Evolutionary conservation across 768 basidiomycete species (phyloP).

Genomic region (Cantharellus cinnabarinus): DNA sequence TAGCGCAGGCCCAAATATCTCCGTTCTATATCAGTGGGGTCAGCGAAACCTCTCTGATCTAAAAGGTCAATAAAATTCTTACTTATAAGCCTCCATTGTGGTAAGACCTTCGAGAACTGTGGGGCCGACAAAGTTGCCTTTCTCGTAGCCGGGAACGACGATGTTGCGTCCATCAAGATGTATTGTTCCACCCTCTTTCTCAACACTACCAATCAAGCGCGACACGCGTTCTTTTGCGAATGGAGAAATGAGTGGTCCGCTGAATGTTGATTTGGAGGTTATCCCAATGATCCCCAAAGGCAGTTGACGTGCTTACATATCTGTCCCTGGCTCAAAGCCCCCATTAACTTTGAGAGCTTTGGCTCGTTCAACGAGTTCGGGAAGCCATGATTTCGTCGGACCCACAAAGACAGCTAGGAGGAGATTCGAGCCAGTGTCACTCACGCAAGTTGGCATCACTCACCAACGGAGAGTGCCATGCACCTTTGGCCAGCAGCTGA

Average conservation of each 20-base stretch:
- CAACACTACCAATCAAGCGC: slow-evolving; percentile 33
- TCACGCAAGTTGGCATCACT: slow-evolving; percentile 12
- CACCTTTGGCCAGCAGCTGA: slow-evolving; percentile 85
- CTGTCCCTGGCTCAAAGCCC: slow-evolving; percentile 73
- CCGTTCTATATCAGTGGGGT: slow-evolving; percentile 33
- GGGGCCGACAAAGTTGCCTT: slow-evolving; percentile 90
- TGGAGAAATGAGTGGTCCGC: slow-evolving; percentile 38
- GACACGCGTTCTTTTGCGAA: slow-evolving; percentile 61
- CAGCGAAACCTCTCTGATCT: not conserved
- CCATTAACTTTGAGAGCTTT: slow-evolving; percentile 63
- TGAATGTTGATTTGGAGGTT: slow-evolving; percentile 6
- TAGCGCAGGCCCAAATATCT: slow-evolving; percentile 89
- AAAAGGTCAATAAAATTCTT: slow-evolving; percentile 12
- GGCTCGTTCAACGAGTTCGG: slow-evolving; percentile 68
- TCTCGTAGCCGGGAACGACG: slow-evolving; percentile 47
- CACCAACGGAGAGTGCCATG: slow-evolving; percentile 88
- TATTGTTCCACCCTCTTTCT: slow-evolving; percentile 61
- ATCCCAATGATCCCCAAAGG: slow-evolving; percentile 1
- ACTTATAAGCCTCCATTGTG: slow-evolving; percentile 78
- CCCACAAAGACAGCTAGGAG: slow-evolving; percentile 49
- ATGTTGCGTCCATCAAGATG: slow-evolving; percentile 66
- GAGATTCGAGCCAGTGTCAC: not conserved
- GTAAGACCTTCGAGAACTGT: slow-evolving; percentile 73
- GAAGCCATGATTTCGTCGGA: slow-evolving; percentile 48
- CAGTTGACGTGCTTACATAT: slow-evolving; percentile 37